These are phyloP conservation scores for Flaveria linearis DNA, from an alignment of 129 eudicot species.

Conservation along the genomic window DNA sequence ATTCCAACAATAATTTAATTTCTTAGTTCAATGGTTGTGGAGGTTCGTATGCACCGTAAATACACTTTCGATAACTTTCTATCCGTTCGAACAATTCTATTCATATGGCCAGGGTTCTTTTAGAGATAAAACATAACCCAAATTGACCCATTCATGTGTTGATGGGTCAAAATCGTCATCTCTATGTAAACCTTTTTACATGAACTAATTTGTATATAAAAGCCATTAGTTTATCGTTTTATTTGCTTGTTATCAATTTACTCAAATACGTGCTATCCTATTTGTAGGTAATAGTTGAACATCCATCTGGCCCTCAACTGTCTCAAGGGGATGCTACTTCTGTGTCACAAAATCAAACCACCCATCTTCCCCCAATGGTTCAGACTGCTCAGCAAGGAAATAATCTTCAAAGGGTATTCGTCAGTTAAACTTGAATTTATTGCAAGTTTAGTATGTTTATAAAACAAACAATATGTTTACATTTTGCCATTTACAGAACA, in stretches of 20 bases:
- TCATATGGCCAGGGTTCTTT: background rate
- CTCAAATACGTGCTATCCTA: slow-evolving; percentile 15
- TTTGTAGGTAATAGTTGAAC: slow-evolving; percentile 56
- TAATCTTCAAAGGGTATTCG: slow-evolving; percentile 58
- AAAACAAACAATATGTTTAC: background rate
- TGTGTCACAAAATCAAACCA: slow-evolving; percentile 41
- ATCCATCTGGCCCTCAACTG: slow-evolving; percentile 41
- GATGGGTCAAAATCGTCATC: background rate
- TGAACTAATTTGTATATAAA: background rate
- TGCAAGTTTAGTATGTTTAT: slow-evolving; percentile 1
- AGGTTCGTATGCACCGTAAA: background rate
- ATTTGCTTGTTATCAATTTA: background rate
- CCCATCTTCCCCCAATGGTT: slow-evolving; percentile 10
- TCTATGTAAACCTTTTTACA: background rate
- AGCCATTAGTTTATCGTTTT: background rate
- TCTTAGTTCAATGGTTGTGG: background rate
- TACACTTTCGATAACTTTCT: background rate
- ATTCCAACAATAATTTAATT: background rate
- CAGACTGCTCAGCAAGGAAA: background rate
- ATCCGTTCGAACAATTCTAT: background rate
- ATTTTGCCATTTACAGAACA: slow-evolving; percentile 50
- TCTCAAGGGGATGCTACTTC: slow-evolving; percentile 46
- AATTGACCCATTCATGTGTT: background rate
- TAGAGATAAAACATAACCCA: background rate
- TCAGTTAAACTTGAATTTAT: background rate